Base-by-base conservation (phyloP, 2,329 filamentous ascomycete species). In the Venturia effusa region DNA sequence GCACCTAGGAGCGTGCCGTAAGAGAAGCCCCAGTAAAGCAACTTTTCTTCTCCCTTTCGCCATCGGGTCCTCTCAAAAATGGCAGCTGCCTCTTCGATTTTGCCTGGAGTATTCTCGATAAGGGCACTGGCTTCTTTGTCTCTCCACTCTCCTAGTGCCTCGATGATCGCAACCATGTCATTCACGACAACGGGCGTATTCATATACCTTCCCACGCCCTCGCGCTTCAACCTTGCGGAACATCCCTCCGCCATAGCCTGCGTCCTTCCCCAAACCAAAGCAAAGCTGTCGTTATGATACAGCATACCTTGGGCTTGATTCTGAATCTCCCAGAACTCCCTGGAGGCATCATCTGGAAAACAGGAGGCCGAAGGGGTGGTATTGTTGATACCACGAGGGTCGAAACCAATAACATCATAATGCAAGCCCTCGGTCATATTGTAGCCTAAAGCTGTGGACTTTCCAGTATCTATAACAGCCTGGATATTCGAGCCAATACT, bases 91-190 rank as follows among this genome's bases (percentile, higher is more conserved):
- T 60, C 27, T n/a, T 32, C 60, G 15, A 22, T 40, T 30, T 48
- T 63, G 51, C 41, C 27, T 43, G 39, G 48, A 24, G 15, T 57
- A 10, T 8, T 65, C 37, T 11, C 30, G 17, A 43, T 37, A n/a
- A 45, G 39, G n/a, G 8, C n/a, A 34, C 30, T 22, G 41, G 39
- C 41, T 64, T 48, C 51, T 13, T 64, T 59, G 13, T 68, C 69
- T 30, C 72, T 66, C 69, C 72, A 77, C 32, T 76, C 71, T 8
- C 73, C 77, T 51, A 79, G 73, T 39, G 68, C 72, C 66, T 82
- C 79, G 13, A 77, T 71, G 41, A 82, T 74, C 48, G 77, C 74
- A 8, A 82, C 69, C 78, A 82, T 81, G 66, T 83, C 80, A 45
- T 76, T 71, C 1, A 78, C 79, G 2, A 79, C 77, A 30, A 74